Percentiles rank a stretch among this genome's conserved stretches.
Evolutionary conservation across 2,329 filamentous ascomycete genomes (phyloP).

Genomic region (Fonsecaea pedrosoi): DNA sequence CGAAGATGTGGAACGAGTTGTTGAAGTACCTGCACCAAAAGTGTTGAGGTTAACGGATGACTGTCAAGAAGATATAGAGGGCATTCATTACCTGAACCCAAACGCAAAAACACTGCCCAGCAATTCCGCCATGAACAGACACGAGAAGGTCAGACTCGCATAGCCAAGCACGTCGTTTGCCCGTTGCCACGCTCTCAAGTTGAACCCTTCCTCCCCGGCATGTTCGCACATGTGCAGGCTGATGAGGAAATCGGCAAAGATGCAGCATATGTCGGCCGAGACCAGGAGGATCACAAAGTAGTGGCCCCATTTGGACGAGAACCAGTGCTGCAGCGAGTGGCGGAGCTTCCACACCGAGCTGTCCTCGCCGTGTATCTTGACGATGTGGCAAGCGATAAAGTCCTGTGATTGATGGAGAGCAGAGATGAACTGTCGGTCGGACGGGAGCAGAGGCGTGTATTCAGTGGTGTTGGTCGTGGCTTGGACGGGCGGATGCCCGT

Average conservation of each 20-base stretch:
- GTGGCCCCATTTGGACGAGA: slow-evolving; percentile 58
- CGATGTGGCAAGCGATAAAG: slow-evolving; percentile 29
- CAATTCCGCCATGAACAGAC: slow-evolving; percentile 70
- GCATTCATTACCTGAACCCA: slow-evolving; percentile 59
- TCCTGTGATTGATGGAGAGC: slow-evolving; percentile 20
- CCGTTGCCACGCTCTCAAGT: slow-evolving; percentile 43
- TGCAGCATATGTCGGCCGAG: slow-evolving; percentile 57
- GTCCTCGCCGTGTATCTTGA: slow-evolving; percentile 42
- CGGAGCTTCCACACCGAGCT: slow-evolving; percentile 36
- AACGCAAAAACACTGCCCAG: slow-evolving; percentile 66
- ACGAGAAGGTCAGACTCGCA: slow-evolving; percentile 66
- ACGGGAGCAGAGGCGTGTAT: slow-evolving; percentile 26
- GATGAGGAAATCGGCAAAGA: slow-evolving; percentile 61
- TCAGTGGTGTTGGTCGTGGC: slow-evolving; percentile 12
- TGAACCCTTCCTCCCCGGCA: slow-evolving; percentile 36
- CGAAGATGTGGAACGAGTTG: slow-evolving; percentile 68
- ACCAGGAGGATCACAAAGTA: slow-evolving; percentile 59
- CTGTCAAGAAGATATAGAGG: not conserved
- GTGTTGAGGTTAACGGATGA: not conserved
- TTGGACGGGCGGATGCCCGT: slow-evolving; percentile 7
- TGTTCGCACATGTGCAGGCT: slow-evolving; percentile 58
- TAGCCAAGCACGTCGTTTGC: slow-evolving; percentile 56
- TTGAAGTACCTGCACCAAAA: slow-evolving; percentile 59
- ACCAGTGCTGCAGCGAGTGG: slow-evolving; percentile 44
- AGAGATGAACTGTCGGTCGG: slow-evolving; percentile 20